Percentiles rank a stretch among this genome's conserved stretches.
phyloP scores from a whole-genome alignment of 768 basidiomycete species.

The Psilocybe tampanensis region DNA sequence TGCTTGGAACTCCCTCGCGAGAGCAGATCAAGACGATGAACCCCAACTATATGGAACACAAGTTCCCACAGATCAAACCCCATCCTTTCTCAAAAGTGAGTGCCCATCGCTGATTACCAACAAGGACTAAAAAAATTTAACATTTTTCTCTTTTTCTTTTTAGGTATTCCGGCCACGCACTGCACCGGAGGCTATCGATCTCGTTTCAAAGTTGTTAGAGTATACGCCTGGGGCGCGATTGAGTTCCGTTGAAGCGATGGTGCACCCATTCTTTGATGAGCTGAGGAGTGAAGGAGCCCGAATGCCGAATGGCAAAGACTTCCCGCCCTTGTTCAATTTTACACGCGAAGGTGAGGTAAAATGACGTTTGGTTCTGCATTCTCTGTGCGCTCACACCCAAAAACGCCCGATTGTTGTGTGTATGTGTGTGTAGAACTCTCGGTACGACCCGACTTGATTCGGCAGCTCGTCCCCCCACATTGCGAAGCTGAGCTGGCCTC shows the following conservation, averaged over 20 bases:
- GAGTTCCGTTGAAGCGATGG: constrained; percentile 90
- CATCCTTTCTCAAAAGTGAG: constrained; percentile 96
- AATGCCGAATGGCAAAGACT: constrained; percentile 97
- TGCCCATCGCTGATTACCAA: constrained; percentile 4
- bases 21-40: constrained; percentile 99
- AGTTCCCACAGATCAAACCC: constrained; percentile 99
- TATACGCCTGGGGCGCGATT: constrained; percentile 96
- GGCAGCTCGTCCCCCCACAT: constrained; percentile 86
- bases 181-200: constrained; percentile 92
- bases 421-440: constrained; percentile 88
- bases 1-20: constrained; percentile 95
- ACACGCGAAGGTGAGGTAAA: constrained; percentile 83
- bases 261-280: constrained; percentile 97
- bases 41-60: constrained; percentile 99
- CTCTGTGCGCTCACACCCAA: constrained; percentile 8
- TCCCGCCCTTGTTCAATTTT: constrained; percentile 94
- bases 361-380: not conserved
- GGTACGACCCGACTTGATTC: constrained; percentile 92
- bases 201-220: constrained; percentile 93
- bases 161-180: constrained; percentile 99
- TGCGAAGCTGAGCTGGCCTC: constrained; percentile 88
- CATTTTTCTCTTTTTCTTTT: too few species aligned
- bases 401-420: too few species aligned
- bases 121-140: not conserved
- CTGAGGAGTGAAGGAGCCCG: constrained; percentile 85